These are phyloP conservation scores for Diaporthe destruens DNA, from an alignment of 2,329 filamentous ascomycete genomes.

Conservation along the genomic window DNA sequence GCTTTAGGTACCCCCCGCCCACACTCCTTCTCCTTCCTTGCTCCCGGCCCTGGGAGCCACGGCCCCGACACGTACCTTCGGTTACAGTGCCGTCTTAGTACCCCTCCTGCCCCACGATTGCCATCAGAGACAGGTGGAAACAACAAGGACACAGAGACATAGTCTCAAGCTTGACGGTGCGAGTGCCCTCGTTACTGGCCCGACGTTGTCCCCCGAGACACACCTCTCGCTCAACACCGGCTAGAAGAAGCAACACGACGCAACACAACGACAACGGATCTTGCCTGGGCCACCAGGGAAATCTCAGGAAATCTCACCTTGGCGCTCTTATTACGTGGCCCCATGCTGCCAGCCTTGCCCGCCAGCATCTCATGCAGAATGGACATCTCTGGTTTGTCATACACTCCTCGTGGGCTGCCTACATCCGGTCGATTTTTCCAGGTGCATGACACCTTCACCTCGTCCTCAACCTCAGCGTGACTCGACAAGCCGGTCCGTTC, in stretches of 20 bases:
- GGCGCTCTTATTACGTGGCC: constrained; percentile 26
- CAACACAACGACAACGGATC: constrained; percentile 6
- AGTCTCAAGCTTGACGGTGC: constrained; percentile 14
- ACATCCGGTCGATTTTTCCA: constrained; percentile 9
- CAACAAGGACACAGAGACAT: constrained; percentile 15
- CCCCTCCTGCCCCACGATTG: background rate
- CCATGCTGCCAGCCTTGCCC: constrained; percentile 18
- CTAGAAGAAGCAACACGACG: constrained; percentile 13
- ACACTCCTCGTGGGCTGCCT: background rate
- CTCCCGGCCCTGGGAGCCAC: background rate
- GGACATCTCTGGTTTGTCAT: constrained; percentile 12
- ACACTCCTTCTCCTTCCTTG: background rate
- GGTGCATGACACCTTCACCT: constrained; percentile 27
- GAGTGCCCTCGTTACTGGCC: constrained; percentile 19
- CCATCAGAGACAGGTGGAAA: constrained; percentile 2
- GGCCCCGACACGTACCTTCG: background rate
- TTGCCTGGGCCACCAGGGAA: constrained; percentile 19
- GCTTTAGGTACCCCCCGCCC: background rate
- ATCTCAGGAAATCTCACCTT: background rate
- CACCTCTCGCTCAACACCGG: constrained; percentile 1
- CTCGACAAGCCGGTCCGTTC: constrained; percentile 20
- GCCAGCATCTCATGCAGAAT: constrained; percentile 25
- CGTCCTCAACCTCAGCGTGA: constrained; percentile 10
- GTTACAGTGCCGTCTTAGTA: background rate
- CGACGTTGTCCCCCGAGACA: constrained; percentile 21